A percentile compares a stretch with the other conserved stretches of the same genome.
Evolutionary conservation across 345 rosid genomes (phyloP).

Genomic region (Ceriops decandra): DNA sequence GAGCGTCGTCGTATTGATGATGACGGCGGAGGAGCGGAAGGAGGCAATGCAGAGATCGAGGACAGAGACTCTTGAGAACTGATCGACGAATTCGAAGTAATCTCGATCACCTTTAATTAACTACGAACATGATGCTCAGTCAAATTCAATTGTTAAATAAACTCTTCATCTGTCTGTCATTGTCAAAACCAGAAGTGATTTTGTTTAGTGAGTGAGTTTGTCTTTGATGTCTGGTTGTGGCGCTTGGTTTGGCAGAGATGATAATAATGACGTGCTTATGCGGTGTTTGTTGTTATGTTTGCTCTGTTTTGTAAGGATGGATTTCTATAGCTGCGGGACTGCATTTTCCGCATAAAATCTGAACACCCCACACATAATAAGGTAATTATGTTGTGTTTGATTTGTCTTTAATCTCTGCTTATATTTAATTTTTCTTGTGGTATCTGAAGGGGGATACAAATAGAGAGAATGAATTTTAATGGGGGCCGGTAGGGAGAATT

Average conservation of each 20-base stretch:
- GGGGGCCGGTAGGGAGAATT: too few relatives aligned
- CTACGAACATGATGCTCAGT: not conserved
- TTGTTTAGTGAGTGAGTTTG: not conserved
- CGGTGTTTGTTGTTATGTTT: not conserved
- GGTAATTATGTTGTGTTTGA: constrained; percentile 17
- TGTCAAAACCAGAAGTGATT: not conserved
- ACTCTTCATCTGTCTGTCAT: not conserved
- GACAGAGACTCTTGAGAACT: not conserved
- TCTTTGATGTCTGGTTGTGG: not conserved
- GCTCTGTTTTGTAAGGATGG: constrained; percentile 4
- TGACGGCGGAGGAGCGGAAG: not conserved
- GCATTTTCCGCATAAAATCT: not conserved
- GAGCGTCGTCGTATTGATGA: constrained; percentile 14
- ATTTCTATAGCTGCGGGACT: constrained; percentile 8
- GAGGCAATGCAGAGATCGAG: not conserved
- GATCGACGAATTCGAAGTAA: not conserved
- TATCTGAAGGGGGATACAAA: not conserved
- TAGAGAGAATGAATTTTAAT: not conserved
- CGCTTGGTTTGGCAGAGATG: not conserved
- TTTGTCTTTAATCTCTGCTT: not conserved
- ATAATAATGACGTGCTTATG: constrained; percentile 5
- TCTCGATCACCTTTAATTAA: not conserved
- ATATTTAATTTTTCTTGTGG: not conserved
- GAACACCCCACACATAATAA: not conserved
- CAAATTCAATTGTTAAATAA: too few relatives aligned